These are phyloP conservation scores for Tetracladium setigerum DNA, from an alignment of 495 filamentous ascomycete genomes.

Conservation along the genomic window DNA sequence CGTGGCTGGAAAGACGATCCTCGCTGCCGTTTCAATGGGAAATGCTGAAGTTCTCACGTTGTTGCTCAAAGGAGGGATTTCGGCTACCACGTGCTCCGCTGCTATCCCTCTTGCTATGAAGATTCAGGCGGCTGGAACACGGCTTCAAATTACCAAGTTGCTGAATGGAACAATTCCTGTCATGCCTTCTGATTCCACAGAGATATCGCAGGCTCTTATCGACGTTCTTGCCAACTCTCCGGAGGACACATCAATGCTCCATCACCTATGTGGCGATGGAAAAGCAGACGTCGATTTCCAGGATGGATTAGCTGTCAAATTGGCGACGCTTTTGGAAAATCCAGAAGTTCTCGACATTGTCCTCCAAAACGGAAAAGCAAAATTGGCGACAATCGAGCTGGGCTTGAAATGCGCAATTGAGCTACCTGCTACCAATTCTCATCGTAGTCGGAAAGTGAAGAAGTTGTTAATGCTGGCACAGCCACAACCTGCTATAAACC, in stretches of 20 bases:
- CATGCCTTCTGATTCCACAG: not conserved
- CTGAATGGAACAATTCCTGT: not conserved
- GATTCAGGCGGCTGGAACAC: not conserved
- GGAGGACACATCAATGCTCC: not conserved
- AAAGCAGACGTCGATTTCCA: not conserved
- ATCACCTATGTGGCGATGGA: not conserved
- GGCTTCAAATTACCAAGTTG: not conserved
- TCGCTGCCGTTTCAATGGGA: not conserved
- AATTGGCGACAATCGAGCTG: not conserved
- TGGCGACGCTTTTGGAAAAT: not conserved
- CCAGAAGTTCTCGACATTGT: not conserved
- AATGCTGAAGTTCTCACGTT: not conserved
- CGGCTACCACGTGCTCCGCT: not conserved
- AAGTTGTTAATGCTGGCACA: not conserved
- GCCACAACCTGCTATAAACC: not conserved
- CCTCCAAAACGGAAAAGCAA: not conserved
- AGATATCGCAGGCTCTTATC: not conserved
- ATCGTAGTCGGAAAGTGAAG: not conserved
- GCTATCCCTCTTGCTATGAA: not conserved
- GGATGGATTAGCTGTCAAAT: not conserved
- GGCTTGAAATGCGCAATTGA: not conserved
- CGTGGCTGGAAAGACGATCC: not conserved
- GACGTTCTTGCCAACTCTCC: not conserved
- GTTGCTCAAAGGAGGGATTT: not conserved
- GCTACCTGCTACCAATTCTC: not conserved